Evolutionary conservation across 352 stramenopile genomes (phyloP).

Genomic region (Aphanomyces stellatus): DNA sequence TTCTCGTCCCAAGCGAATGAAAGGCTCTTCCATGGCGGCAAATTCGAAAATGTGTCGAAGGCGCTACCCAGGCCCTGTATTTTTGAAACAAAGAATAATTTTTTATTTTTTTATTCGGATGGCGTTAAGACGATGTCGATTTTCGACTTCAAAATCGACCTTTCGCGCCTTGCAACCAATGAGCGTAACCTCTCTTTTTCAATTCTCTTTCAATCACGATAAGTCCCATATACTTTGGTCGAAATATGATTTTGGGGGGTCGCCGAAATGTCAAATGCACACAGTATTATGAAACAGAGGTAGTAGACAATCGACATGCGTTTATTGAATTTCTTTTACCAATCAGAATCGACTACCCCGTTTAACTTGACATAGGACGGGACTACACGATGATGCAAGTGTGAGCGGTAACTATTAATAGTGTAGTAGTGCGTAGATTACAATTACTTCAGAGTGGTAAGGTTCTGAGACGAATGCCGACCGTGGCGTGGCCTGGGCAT

Average conservation of each 20-base stretch:
- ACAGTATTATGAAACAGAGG: not conserved
- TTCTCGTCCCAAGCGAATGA: not conserved
- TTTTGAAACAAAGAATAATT: not conserved
- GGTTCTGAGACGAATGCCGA: no score
- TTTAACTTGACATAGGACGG: no score
- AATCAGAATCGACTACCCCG: no score
- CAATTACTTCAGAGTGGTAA: no score
- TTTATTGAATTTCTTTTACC: no score
- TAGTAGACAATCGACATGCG: not conserved
- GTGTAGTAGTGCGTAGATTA: no score
- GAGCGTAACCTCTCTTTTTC: not conserved
- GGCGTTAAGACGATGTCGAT: not conserved
- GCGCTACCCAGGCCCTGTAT: not conserved
- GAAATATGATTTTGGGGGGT: not conserved
- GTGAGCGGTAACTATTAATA: no score
- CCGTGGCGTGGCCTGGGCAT: no score
- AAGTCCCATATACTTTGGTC: not conserved
- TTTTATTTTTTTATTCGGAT: not conserved
- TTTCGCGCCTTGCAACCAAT: constrained; percentile 1
- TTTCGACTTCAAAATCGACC: no score
- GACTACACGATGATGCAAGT: no score
- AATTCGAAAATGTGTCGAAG: not conserved
- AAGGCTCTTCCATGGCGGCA: no score
- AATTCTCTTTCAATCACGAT: not conserved
- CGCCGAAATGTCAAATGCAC: not conserved